Evolutionary conservation across 2,329 filamentous ascomycete genomes (phyloP), one percentile per base, ranked within the genome.

Genomic region (Colletotrichum siamense): DNA sequence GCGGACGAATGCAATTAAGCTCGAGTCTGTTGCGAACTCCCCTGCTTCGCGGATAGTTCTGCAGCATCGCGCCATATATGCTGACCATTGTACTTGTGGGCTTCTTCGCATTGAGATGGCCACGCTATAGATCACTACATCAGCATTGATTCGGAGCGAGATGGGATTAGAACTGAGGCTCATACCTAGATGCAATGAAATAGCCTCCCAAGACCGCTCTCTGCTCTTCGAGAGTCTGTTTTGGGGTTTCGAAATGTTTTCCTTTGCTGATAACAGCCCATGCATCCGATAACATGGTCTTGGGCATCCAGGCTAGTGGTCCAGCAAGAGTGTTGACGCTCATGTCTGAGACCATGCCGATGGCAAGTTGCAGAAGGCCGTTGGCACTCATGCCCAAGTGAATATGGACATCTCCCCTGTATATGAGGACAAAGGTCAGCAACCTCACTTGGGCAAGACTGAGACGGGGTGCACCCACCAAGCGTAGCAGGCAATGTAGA

Each of bases 161-260:
- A 22, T 10, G 2, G 3, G 2, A 30, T 2, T 36, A 55, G 36
- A 39, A 39, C n/a, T 18, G 13, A 9, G n/a, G 2, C 2, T 28
- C 82, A 49, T 79, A 84, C 84, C 85, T 63, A 1, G 82, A 84
- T 8, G 82, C 81, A 3, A 85, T 66, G 28, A 87, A 87, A 55
- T 85, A 88, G 66, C 83, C 82, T 0, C 86, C 87, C 1, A 88
- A 77, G 4, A 86, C 79, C 1, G 86, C 82, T 1, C 87, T 83
- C 77, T 85, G 85, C 39, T 88, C 86, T 1, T 84, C 81, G 1
- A 82, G 71, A 4, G 82, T 81, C 16, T 84, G 85, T 1, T 74
- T 67, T 6, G 79, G 69, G 1, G 61, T 57, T 22, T 78, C 80
- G 3, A 75, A 71, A 1, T 75, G 75, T 3, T 77, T 78, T 0